Base-by-base conservation (phyloP, 768 basidiomycete genomes). In the Trichaptum fuscoviolaceum region DNA sequence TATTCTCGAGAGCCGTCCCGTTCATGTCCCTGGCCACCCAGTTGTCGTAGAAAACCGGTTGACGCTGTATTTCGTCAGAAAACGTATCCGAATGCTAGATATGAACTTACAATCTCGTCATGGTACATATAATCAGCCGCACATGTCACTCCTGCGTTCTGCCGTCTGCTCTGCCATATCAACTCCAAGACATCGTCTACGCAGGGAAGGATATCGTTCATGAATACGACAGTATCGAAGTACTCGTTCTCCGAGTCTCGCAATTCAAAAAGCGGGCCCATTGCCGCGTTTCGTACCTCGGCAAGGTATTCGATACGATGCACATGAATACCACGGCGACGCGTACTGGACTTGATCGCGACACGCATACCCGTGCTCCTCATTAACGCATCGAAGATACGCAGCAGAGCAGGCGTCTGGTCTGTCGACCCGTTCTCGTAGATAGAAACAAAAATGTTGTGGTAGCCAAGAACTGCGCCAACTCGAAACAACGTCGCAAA, bases 61-160 rank as follows among this genome's bases (percentile, higher is more conserved):
- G 83, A 17, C 87, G 85, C 86, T 10, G 30, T 18, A 61, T 18
- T 36, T 65, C 25, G 67, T 63, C 57, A 57, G 12, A 27, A 8
- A 66, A 58, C 25, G 27, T 62, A 17, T 17, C 26, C 58, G 59
- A 30, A 58, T 18, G 5, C 15, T 57, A 42, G 26, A 57, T 20
- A 60, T 20, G 5, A 7, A 83, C 87, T 71, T 70, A 87, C 91
- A 69, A 98, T 91, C 61, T 96, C 95, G 34, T 95, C 87, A 79
- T 99, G 97, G 79, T 92, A 99, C 95, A 99, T 99, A 80, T 99
- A 99, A 75, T 99, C 96, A 0, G 95, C 89, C 0, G 96, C 97
- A 72, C 97, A 99, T 10, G 97, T 99, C 76, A 99, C 96, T 18
- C 96, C 96, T 1, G 97, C 97, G 77, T 97, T 99, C 78, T 99